phyloP scores from a whole-genome alignment of 2,329 filamentous ascomycete genomes.

The Xylaria sp. region DNA sequence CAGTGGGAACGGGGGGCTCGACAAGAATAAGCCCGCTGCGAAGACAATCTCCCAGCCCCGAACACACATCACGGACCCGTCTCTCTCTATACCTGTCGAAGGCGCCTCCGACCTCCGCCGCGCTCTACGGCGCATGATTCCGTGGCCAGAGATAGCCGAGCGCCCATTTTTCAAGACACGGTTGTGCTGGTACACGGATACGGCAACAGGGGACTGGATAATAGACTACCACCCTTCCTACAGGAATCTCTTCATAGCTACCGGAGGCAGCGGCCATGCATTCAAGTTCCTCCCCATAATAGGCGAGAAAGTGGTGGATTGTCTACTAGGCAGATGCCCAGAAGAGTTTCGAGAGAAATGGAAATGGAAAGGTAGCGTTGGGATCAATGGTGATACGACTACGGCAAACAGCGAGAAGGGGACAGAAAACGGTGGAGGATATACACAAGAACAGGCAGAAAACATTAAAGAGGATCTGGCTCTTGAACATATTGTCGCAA shows the following conservation, averaged over 20 bases:
- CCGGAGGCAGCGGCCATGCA: constrained; percentile 71
- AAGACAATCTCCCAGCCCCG: constrained; percentile 53
- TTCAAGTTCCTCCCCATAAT: constrained; percentile 77
- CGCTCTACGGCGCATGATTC: constrained; percentile 70
- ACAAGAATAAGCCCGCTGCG: constrained; percentile 13
- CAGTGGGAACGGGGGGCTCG: background rate
- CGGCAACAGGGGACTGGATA: constrained; percentile 75
- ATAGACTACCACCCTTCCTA: constrained; percentile 74
- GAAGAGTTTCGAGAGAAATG: constrained; percentile 66
- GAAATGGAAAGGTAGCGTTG: constrained; percentile 65
- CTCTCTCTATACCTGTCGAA: constrained; percentile 65
- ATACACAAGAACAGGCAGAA: background rate
- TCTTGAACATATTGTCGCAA: constrained; percentile 54
- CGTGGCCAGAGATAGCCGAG: constrained; percentile 63
- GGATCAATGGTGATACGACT: background rate
- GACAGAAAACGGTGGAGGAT: background rate
- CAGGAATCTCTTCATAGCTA: constrained; percentile 68
- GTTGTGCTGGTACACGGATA: constrained; percentile 82
- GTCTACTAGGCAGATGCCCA: constrained; percentile 58
- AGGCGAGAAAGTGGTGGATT: constrained; percentile 69
- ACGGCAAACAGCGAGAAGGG: constrained; percentile 58
- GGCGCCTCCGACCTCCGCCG: constrained; percentile 69
- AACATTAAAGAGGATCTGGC: constrained; percentile 40
- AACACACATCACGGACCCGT: constrained; percentile 61
- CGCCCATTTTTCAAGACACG: constrained; percentile 70